A percentile compares a stretch with the other conserved stretches of the same genome.
phyloP scores from a whole-genome alignment of 371 early-diverging fungal species.

The Mortierella sp. region DNA sequence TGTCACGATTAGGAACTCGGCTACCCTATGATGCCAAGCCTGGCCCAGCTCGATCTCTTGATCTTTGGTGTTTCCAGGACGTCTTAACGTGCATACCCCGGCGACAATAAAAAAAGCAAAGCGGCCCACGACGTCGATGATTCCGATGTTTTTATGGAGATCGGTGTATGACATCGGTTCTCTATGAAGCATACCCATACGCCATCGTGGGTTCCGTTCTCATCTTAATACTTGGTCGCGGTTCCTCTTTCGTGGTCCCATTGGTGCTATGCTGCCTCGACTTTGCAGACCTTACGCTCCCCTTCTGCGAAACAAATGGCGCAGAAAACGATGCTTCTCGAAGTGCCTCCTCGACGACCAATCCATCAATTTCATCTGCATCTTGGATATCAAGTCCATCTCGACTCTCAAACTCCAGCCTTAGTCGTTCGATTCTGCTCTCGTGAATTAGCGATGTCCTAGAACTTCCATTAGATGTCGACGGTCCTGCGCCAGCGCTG shows the following conservation, averaged over 20 bases:
- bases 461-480: background rate
- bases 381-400: constrained; percentile 39
- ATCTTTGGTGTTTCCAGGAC: constrained; percentile 36
- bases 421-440: constrained; percentile 22
- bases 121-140: too few relatives aligned
- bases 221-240: background rate
- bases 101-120: too few relatives aligned
- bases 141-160: too few relatives aligned
- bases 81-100: background rate
- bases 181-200: background rate
- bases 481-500: background rate
- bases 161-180: too few relatives aligned
- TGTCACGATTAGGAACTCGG: constrained; percentile 21
- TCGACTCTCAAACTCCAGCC: constrained; percentile 38
- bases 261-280: constrained; percentile 9
- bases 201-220: constrained; percentile 1
- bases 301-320: constrained; percentile 23
- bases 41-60: constrained; percentile 36
- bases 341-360: constrained; percentile 35
- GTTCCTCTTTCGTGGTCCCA: background rate
- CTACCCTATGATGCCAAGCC: constrained; percentile 35
- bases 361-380: constrained; percentile 46
- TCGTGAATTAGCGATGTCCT: constrained; percentile 14
- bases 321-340: constrained; percentile 25
- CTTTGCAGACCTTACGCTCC: background rate